These are phyloP conservation scores for Cutaneotrichosporon sp. DNA, from an alignment of 1,284 basidiomycete species.

Conservation along the genomic window DNA sequence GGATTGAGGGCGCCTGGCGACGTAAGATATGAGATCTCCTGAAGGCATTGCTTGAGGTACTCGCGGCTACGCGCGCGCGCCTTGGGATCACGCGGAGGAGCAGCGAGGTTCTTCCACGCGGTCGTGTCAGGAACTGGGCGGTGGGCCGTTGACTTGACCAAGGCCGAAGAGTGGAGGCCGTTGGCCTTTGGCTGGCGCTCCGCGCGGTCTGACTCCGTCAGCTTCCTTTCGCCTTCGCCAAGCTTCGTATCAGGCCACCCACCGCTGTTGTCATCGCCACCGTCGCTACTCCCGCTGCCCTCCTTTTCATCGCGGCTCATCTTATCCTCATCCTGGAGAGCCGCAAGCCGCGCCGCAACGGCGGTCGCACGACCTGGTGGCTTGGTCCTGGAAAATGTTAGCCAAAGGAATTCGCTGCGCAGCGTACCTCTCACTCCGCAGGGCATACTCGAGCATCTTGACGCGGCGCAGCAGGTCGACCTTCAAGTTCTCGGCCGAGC, in stretches of 20 bases:
- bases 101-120: constrained; percentile 63
- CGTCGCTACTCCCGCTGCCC: constrained; percentile 46
- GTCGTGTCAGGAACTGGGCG: constrained; percentile 37
- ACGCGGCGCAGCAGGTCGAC: constrained; percentile 92
- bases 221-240: neutral
- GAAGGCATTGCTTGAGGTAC: constrained; percentile 97
- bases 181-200: constrained; percentile 31
- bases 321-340: constrained; percentile 50
- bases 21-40: constrained; percentile 96
- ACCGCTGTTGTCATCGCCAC: constrained; percentile 36
- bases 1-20: constrained; percentile 97
- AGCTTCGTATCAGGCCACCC: constrained; percentile 17
- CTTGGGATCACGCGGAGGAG: constrained; percentile 80
- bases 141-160: constrained; percentile 29
- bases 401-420: constrained; percentile 2
- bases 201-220: constrained; percentile 11
- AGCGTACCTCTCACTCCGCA: constrained; percentile 84
- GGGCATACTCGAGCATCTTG: constrained; percentile 97
- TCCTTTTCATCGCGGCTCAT: constrained; percentile 42
- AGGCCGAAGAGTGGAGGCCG: constrained; percentile 31
- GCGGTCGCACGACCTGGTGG: constrained; percentile 15
- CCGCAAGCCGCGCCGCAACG: constrained; percentile 47
- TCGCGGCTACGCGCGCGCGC: constrained; percentile 90
- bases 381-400: constrained; percentile 63
- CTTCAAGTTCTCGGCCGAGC: constrained; percentile 95